Conservation (phyloP, 306 rosid species). For the Macrotyloma uniflorum region DNA sequence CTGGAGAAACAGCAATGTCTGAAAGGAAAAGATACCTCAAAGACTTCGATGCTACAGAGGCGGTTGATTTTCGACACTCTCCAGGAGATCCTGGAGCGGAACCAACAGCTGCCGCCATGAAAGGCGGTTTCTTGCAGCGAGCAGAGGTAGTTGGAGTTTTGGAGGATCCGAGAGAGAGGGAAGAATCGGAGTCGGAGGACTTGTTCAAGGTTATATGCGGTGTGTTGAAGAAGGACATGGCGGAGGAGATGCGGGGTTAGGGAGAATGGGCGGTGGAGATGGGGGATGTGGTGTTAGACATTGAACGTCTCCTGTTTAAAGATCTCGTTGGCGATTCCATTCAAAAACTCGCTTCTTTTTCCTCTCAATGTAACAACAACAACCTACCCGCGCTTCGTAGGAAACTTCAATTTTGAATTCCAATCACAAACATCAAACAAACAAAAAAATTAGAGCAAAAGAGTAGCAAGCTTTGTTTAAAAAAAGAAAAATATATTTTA, state of each 20-base stretch:
- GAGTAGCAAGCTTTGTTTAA: slow-evolving; percentile 35
- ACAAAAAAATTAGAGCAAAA: background rate
- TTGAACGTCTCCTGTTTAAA: slow-evolving; percentile 86
- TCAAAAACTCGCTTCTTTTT: slow-evolving; percentile 57
- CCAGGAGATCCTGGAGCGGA: slow-evolving; percentile 60
- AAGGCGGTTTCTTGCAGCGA: slow-evolving; percentile 42
- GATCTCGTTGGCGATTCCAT: slow-evolving; percentile 85
- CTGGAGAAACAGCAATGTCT: slow-evolving; percentile 75
- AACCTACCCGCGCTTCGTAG: slow-evolving; percentile 53
- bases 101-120: slow-evolving; percentile 76
- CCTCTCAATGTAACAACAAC: slow-evolving; percentile 37
- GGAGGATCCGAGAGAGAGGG: slow-evolving; percentile 62
- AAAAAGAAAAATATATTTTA: no score
- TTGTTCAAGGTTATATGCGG: slow-evolving; percentile 72
- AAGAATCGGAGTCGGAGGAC: slow-evolving; percentile 56
- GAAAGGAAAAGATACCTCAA: slow-evolving; percentile 73
- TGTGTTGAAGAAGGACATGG: slow-evolving; percentile 72
- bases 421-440: background rate
- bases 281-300: slow-evolving; percentile 72
- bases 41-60: slow-evolving; percentile 58
- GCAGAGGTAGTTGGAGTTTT: slow-evolving; percentile 67
- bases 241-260: slow-evolving; percentile 68
- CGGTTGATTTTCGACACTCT: slow-evolving; percentile 76
- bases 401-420: slow-evolving; percentile 66
- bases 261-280: slow-evolving; percentile 64